phyloP scores from a whole-genome alignment of 108 stramenopile genomes.

The Skeletonema potamos region DNA sequence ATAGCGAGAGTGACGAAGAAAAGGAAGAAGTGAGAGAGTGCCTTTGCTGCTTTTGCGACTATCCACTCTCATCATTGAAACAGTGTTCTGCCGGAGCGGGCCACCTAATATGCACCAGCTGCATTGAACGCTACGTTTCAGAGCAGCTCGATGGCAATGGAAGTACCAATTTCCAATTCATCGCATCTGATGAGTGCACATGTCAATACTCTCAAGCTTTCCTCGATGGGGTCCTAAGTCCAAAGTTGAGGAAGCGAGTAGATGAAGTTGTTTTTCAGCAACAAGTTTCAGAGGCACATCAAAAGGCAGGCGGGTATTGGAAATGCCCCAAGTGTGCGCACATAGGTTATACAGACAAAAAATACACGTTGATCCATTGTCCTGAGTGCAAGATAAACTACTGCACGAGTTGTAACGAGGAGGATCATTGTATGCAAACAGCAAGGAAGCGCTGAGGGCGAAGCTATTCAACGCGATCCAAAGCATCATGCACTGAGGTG shows the following conservation, averaged over 20 bases:
- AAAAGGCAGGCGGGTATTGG: not conserved
- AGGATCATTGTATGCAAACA: not conserved
- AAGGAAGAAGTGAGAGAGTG: not conserved
- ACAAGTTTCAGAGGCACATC: not conserved
- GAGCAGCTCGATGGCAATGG: not conserved
- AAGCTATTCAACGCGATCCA: not conserved
- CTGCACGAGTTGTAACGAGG: not conserved
- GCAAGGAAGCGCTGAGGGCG: not conserved
- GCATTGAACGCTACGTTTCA: not conserved
- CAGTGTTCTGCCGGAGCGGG: not conserved
- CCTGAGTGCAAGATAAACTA: not conserved
- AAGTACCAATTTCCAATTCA: not conserved
- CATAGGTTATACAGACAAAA: not conserved
- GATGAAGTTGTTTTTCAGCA: not conserved
- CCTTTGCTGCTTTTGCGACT: not conserved
- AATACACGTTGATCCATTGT: not conserved
- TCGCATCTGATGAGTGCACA: not conserved
- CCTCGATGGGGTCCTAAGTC: not conserved
- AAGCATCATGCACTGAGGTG: constrained; percentile 9
- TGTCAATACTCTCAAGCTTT: not conserved
- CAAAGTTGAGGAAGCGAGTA: not conserved
- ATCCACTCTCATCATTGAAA: not conserved
- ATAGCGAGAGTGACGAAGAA: no score
- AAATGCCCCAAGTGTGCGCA: not conserved
- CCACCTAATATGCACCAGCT: not conserved